Conservation (phyloP, 139 green algal genomes). For the Chlamydomonas incerta region DNA sequence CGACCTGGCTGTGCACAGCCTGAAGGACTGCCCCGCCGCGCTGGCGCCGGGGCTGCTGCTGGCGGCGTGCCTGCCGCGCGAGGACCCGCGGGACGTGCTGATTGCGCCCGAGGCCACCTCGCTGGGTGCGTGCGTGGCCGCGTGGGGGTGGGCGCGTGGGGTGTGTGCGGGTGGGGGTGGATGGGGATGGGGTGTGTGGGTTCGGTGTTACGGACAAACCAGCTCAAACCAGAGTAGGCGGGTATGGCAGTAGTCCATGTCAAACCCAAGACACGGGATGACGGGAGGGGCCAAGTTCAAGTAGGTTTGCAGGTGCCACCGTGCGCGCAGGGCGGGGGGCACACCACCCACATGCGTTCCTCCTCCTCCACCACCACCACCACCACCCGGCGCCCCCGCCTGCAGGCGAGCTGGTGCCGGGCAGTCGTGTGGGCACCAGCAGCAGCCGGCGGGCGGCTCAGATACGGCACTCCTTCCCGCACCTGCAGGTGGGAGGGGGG, state of each 20-base stretch:
- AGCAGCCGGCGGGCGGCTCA: conserved; percentile 45
- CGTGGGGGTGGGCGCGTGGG: not conserved
- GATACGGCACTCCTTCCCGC: conserved; percentile 12
- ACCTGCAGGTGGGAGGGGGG: conserved; percentile 17
- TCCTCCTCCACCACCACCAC: no score
- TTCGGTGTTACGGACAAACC: no score
- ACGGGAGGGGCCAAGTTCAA: no score
- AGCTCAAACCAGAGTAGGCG: no score
- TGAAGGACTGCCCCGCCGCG: conserved; percentile 36
- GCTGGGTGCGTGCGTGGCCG: not conserved
- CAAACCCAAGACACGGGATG: no score
- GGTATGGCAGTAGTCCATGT: no score
- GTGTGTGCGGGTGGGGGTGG: no score
- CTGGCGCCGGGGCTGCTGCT: conserved; percentile 32
- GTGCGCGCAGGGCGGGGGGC: no score
- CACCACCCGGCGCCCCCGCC: no score
- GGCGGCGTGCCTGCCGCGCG: conserved; percentile 42
- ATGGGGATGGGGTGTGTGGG: no score
- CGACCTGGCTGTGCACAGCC: conserved; percentile 38
- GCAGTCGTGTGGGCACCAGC: conserved; percentile 46
- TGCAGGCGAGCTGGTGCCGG: conserved; percentile 19
- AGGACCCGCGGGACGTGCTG: conserved; percentile 43
- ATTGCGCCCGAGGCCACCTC: not conserved
- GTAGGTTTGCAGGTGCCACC: no score
- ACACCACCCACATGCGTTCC: no score